These are phyloP conservation scores for Syncephalastrum contaminatum DNA, from an alignment of 371 early-diverging fungal species.

Conservation along the genomic window DNA sequence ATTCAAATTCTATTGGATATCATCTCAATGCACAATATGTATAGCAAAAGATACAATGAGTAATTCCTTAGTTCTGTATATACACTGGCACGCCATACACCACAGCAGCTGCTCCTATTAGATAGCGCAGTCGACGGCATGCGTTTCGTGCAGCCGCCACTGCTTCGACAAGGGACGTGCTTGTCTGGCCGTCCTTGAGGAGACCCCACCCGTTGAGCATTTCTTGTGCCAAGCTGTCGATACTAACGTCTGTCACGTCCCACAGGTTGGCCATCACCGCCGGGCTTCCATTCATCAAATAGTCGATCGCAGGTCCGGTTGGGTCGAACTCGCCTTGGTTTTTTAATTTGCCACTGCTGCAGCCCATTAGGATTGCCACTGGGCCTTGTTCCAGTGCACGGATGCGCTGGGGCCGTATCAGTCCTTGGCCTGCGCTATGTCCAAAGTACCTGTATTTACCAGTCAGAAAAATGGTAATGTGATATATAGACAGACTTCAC, in stretches of 20 bases:
- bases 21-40: too few relatives aligned
- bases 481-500: too few relatives aligned
- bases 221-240: constrained; percentile 83
- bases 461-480: too few relatives aligned
- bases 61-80: constrained; percentile 13
- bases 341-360: constrained; percentile 80
- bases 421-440: constrained; percentile 95
- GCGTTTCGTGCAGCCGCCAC: constrained; percentile 70
- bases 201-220: constrained; percentile 78
- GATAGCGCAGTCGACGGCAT: constrained; percentile 72
- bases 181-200: constrained; percentile 13
- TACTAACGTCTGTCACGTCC: constrained; percentile 99
- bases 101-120: constrained; percentile 94
- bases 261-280: constrained; percentile 95
- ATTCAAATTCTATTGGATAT: too few relatives aligned
- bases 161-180: constrained; percentile 68
- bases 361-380: constrained; percentile 86
- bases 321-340: constrained; percentile 87
- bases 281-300: constrained; percentile 82
- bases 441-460: constrained; percentile 84
- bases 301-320: constrained; percentile 76
- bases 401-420: constrained; percentile 68
- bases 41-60: neutral
- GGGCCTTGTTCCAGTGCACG: constrained; percentile 67
- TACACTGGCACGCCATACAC: constrained; percentile 93